These are phyloP conservation scores for Lasiosphaeriaceae sp. DNA, from an alignment of 495 filamentous ascomycete genomes.

Conservation along the genomic window DNA sequence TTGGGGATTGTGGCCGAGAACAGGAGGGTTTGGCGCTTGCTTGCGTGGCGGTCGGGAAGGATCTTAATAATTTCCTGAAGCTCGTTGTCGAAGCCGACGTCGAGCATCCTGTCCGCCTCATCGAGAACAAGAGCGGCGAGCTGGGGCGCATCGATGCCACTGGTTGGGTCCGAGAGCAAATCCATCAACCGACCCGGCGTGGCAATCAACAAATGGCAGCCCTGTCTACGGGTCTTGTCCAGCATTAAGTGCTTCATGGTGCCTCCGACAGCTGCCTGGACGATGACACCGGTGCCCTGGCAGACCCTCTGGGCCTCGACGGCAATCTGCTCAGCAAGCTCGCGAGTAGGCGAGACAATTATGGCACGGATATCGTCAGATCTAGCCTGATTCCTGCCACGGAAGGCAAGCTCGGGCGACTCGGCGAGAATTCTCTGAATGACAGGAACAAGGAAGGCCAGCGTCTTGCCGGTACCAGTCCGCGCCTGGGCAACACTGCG, in stretches of 20 bases:
- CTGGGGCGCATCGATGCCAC: slow-evolving; percentile 65
- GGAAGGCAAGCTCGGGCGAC: slow-evolving; percentile 47
- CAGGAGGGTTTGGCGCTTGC: slow-evolving; percentile 81
- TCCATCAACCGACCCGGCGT: slow-evolving; percentile 89
- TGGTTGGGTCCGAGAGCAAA: slow-evolving; percentile 65
- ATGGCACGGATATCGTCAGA: slow-evolving; percentile 77
- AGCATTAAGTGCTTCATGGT: slow-evolving; percentile 67
- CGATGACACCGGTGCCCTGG: slow-evolving; percentile 60
- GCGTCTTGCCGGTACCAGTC: slow-evolving; percentile 84
- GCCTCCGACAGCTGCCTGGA: slow-evolving; percentile 88
- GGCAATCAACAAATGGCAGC: slow-evolving; percentile 86
- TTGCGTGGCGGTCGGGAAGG: slow-evolving; percentile 56
- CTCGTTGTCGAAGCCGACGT: slow-evolving; percentile 80
- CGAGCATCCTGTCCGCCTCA: slow-evolving; percentile 89
- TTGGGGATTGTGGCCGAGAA: slow-evolving; percentile 89
- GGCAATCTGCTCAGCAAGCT: slow-evolving; percentile 93
- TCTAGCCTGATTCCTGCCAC: slow-evolving; percentile 25
- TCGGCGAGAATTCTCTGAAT: slow-evolving; percentile 65
- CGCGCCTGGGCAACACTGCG: slow-evolving; percentile 79
- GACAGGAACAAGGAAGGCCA: slow-evolving; percentile 76
- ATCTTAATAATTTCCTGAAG: slow-evolving; percentile 63
- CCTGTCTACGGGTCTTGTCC: slow-evolving; percentile 57
- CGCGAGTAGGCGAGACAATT: slow-evolving; percentile 89
- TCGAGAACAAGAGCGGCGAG: slow-evolving; percentile 83
- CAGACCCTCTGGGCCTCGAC: slow-evolving; percentile 74